Percentiles rank a stretch among this genome's conserved stretches.
phyloP scores from a whole-genome alignment of 345 rosid species.

The Firmiana major region DNA sequence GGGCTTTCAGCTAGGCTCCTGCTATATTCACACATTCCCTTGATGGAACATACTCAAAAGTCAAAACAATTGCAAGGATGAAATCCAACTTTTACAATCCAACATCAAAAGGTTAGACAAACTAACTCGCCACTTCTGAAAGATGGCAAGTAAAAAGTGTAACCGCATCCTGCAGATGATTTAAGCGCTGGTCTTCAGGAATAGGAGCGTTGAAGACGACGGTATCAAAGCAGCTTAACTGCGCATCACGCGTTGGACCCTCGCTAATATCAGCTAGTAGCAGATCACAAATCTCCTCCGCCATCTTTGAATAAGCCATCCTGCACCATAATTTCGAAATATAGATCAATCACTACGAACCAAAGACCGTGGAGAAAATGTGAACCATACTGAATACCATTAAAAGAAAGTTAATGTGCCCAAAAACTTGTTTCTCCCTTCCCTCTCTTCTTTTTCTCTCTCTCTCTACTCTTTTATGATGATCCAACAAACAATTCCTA shows the following conservation, averaged over 20 bases:
- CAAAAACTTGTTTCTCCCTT: background rate
- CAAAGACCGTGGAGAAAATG: background rate
- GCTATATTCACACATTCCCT: too few species aligned
- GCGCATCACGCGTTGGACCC: slow-evolving; percentile 54
- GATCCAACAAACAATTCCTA: background rate
- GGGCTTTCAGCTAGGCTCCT: too few species aligned
- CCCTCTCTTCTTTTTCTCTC: background rate
- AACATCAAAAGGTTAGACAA: background rate
- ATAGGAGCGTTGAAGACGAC: slow-evolving; percentile 62
- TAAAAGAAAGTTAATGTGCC: background rate
- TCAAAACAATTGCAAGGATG: background rate
- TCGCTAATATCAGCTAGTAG: slow-evolving; percentile 46
- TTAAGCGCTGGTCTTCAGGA: slow-evolving; percentile 67
- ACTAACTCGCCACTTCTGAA: slow-evolving; percentile 54
- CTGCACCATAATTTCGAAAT: slow-evolving; percentile 32
- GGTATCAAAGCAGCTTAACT: slow-evolving; percentile 63
- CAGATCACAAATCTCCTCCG: slow-evolving; percentile 62
- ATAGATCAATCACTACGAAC: background rate
- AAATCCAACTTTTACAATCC: background rate
- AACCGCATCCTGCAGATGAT: slow-evolving; percentile 88
- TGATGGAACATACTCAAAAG: too few species aligned
- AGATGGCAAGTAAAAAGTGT: slow-evolving; percentile 71
- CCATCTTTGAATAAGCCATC: slow-evolving; percentile 82
- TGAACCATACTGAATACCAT: background rate
- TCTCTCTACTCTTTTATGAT: background rate